phyloP scores from a whole-genome alignment of 2,329 filamentous ascomycete species.

The Coniochaeta sp. region DNA sequence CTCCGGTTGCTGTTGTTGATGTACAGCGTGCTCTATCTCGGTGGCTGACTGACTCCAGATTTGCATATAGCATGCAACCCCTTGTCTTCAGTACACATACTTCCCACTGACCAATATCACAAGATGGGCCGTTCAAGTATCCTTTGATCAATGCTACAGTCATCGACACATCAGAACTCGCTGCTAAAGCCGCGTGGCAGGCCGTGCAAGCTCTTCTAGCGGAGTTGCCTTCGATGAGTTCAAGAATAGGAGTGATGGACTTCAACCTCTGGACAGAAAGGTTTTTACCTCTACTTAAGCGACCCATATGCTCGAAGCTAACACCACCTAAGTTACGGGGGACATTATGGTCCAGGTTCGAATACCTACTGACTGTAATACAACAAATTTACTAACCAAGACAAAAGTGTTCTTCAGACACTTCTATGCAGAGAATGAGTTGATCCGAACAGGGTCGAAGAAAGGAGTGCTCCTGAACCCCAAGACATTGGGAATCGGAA shows the following conservation, averaged over 20 bases:
- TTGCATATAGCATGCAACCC: too few relatives aligned
- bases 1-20: neutral
- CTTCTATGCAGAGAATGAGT: conserved; percentile 1
- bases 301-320: neutral
- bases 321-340: conserved; percentile 2
- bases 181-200: conserved; percentile 47
- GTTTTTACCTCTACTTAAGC: neutral
- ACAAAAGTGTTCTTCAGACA: neutral
- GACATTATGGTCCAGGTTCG: conserved; percentile 7
- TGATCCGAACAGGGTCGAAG: neutral
- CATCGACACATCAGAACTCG: conserved; percentile 47
- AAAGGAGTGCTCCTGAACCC: neutral
- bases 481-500: conserved; percentile 7
- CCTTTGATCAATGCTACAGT: conserved; percentile 32
- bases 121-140: neutral
- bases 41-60: too few relatives aligned
- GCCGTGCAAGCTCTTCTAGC: conserved; percentile 46
- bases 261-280: conserved; percentile 13
- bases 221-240: conserved; percentile 29
- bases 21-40: too few relatives aligned
- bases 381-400: neutral
- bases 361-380: neutral
- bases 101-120: neutral
- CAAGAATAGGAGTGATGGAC: conserved; percentile 13
- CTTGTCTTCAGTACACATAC: too few relatives aligned